Evolutionary conservation across 2,329 filamentous ascomycete species (phyloP).

Genomic region (Exophiala dermatitidis): DNA sequence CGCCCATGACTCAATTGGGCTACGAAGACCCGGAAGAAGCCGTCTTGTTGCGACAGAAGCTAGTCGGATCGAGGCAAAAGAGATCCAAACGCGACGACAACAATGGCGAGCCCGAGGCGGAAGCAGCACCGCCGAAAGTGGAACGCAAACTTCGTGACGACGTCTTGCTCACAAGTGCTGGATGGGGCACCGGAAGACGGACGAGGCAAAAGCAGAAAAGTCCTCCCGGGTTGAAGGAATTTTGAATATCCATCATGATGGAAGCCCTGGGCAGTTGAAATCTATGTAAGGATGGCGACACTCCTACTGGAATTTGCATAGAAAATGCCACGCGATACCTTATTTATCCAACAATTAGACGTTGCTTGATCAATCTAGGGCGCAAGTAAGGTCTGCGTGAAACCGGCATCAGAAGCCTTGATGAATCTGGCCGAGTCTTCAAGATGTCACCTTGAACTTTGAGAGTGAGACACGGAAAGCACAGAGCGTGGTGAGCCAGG

Average conservation of each 20-base stretch:
- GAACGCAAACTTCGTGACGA: conserved; percentile 23
- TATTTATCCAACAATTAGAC: too few relatives aligned
- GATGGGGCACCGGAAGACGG: conserved; percentile 22
- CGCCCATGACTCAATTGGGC: conserved; percentile 42
- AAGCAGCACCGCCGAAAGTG: conserved; percentile 3
- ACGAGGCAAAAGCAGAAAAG: conserved; percentile 37
- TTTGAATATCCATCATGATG: conserved; percentile 6
- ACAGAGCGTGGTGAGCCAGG: too few relatives aligned
- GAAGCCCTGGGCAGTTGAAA: neutral
- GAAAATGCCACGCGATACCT: too few relatives aligned
- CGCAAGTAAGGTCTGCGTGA: too few relatives aligned
- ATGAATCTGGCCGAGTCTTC: too few relatives aligned
- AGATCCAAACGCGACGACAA: conserved; percentile 35
- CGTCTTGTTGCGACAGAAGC: conserved; percentile 50
- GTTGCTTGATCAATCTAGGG: too few relatives aligned
- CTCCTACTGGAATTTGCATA: too few relatives aligned
- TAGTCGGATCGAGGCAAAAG: conserved; percentile 39
- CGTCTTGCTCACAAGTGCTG: conserved; percentile 14
- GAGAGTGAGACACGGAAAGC: too few relatives aligned
- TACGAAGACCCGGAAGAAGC: conserved; percentile 46
- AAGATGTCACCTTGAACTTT: too few relatives aligned
- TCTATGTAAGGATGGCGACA: neutral
- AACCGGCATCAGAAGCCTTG: too few relatives aligned
- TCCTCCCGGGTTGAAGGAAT: conserved; percentile 9
- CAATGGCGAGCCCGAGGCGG: conserved; percentile 28